Evolutionary conservation across 306 rosid species (phyloP).

Genomic region (Ochetophila trinervis): DNA sequence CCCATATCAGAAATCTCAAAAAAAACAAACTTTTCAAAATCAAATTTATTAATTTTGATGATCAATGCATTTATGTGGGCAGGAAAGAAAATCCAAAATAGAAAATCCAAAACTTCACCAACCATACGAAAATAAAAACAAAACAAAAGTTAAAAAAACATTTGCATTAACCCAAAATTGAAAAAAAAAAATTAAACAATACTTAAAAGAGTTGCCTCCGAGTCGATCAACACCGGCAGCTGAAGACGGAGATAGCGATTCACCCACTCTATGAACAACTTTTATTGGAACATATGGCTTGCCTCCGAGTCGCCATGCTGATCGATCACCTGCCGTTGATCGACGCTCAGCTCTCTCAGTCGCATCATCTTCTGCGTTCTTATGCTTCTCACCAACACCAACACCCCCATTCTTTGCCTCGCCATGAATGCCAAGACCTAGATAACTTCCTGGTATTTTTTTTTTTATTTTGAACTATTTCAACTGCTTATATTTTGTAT

Average conservation of each 20-base stretch:
- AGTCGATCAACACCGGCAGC: constrained; percentile 39
- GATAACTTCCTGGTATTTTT: constrained; percentile 71
- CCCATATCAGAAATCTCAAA: not conserved
- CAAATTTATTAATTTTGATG: too few relatives aligned
- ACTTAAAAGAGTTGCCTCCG: too few relatives aligned
- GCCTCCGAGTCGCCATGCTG: constrained; percentile 93
- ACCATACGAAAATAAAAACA: too few relatives aligned
- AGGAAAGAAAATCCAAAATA: too few relatives aligned
- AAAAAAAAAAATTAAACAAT: too few relatives aligned
- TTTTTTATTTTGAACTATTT: not conserved
- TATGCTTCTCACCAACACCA: constrained; percentile 53
- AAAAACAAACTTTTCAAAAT: too few relatives aligned
- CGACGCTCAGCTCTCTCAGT: constrained; percentile 88
- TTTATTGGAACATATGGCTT: constrained; percentile 73
- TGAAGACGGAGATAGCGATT: constrained; percentile 82
- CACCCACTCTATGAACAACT: constrained; percentile 89
- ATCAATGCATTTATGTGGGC: too few relatives aligned
- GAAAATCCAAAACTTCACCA: too few relatives aligned
- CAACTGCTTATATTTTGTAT: not conserved
- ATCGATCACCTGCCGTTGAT: constrained; percentile 88
- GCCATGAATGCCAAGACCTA: constrained; percentile 85
- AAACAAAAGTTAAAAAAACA: too few relatives aligned
- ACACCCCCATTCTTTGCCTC: constrained; percentile 57
- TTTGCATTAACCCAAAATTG: too few relatives aligned
- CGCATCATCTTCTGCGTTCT: constrained; percentile 75